Base-by-base conservation (phyloP, 176 grass and related monocot species). In the Bolboschoenus planiculmis region DNA sequence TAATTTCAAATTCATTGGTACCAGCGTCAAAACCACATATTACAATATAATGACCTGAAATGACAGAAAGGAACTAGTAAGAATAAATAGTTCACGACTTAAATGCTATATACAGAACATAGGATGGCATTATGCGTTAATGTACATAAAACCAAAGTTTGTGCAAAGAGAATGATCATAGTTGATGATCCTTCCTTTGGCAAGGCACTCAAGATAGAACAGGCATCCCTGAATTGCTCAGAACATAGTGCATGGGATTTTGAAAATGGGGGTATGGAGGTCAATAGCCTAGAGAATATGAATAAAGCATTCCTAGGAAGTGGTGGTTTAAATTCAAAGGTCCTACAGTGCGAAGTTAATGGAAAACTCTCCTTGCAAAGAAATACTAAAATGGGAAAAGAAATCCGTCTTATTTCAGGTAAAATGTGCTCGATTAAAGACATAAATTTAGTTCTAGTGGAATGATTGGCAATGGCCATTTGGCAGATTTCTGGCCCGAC, bases 21-120 rank as follows among this genome's bases (percentile, higher is more conserved):
- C 92, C 91, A 53, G 89, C 86, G 90, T 98, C 92, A 81, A 92
- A 98, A 30, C 96, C 96, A 84, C 96, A 98, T 87, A 98, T 93
- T 60, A 98, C 79, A 56, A 98, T 82, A 91, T 98, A 98, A 77
- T 98, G 96, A 31, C 95, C 95, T 97, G 84, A 44, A 37, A 84
- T 79, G 56, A 8, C 26, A 44, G 16, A 86, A 64, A 55, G 60
- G 1, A 11, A 64, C n/a, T 35, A 64, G 58, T 58, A 3, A 24
- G 9, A 21, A 48, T 43, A 87, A 72, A 63, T 64, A 83, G 44
- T 30, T n/a, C 15, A 68, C 5, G 5, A 51, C 46, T 76, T 43
- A 76, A 76, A 48, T 76, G 72, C 72, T 51, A 50, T 16, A 31
- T 16, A 76, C 13, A 51, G 24, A 76, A 75, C 50, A 1, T 21